Evolutionary conservation across 768 basidiomycete species (phyloP).

Genomic region (Leucogyrophana mollusca): DNA sequence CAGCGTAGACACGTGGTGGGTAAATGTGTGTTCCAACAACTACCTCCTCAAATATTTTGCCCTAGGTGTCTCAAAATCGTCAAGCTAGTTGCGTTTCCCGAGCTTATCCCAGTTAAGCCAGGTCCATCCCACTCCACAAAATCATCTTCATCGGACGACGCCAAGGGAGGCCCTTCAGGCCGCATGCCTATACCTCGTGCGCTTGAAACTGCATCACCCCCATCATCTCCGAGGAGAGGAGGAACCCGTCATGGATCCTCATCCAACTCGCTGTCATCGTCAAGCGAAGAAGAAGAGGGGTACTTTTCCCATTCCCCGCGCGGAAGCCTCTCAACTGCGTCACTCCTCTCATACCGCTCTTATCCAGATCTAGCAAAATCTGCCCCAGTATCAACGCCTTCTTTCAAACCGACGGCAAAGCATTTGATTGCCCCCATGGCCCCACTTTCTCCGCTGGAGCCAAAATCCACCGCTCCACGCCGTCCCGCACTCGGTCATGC

Average conservation of each 20-base stretch:
- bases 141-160: too few species aligned
- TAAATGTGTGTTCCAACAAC: too few species aligned
- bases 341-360: slow-evolving; percentile 41
- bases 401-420: slow-evolving; percentile 37
- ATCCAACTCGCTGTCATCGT: slow-evolving; percentile 25
- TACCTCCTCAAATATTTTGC: too few species aligned
- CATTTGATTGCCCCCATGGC: slow-evolving; percentile 34
- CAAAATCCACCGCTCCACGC: slow-evolving; percentile 3
- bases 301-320: slow-evolving; percentile 61
- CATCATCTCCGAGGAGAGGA: not conserved
- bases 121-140: slow-evolving; percentile 3
- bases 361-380: slow-evolving; percentile 39
- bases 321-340: slow-evolving; percentile 32
- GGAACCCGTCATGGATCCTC: slow-evolving; percentile 2
- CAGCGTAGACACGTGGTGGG: slow-evolving; percentile 59
- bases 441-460: slow-evolving; percentile 27
- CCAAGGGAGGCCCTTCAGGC: too few species aligned
- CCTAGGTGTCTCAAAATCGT: slow-evolving; percentile 60
- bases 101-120: slow-evolving; percentile 50
- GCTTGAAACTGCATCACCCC: not conserved
- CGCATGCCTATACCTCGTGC: too few species aligned
- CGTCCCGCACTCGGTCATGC: slow-evolving; percentile 9
- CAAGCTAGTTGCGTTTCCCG: slow-evolving; percentile 75
- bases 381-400: slow-evolving; percentile 24
- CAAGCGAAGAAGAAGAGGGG: slow-evolving; percentile 43